Evolutionary conservation across 164 flowering plant species (phyloP).

Genomic region (Amborella trichopoda): DNA sequence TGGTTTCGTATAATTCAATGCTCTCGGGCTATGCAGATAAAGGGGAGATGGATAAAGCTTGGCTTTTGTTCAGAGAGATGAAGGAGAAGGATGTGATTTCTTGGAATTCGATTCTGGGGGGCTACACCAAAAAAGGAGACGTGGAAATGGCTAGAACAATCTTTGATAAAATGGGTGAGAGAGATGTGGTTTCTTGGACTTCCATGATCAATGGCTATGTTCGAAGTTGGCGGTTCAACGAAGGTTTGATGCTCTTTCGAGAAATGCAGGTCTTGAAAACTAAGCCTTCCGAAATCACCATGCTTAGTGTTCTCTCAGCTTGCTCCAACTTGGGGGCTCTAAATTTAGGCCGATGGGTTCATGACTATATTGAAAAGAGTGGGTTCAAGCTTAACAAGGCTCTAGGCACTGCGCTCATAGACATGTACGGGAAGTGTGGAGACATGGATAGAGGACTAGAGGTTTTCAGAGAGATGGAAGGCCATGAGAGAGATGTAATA

Average conservation of each 20-base stretch:
- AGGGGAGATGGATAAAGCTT: slow-evolving; percentile 27
- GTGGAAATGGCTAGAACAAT: slow-evolving; percentile 39
- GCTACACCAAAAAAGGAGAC: slow-evolving; percentile 39
- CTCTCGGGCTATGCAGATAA: slow-evolving; percentile 25
- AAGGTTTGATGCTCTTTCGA: slow-evolving; percentile 7
- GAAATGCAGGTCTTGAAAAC: slow-evolving; percentile 6
- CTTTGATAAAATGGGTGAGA: slow-evolving; percentile 35
- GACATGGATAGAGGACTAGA: slow-evolving; percentile 4
- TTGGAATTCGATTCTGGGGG: slow-evolving; percentile 58
- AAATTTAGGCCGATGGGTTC: slow-evolving; percentile 12
- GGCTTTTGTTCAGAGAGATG: slow-evolving; percentile 52
- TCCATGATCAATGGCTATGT: slow-evolving; percentile 46
- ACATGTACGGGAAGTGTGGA: slow-evolving; percentile 40
- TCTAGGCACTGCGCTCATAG: slow-evolving; percentile 22
- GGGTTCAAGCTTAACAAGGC: background rate
- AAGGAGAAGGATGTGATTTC: slow-evolving; percentile 42
- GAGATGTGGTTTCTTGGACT: slow-evolving; percentile 77
- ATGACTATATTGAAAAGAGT: slow-evolving; percentile 4
- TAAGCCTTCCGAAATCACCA: slow-evolving; percentile 5
- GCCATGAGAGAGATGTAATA: slow-evolving; percentile 7
- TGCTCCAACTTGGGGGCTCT: slow-evolving; percentile 10
- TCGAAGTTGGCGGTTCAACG: slow-evolving; percentile 2
- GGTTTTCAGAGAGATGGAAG: slow-evolving; percentile 4
- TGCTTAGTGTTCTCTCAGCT: slow-evolving; percentile 5
- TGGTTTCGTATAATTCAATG: slow-evolving; percentile 9